Base-by-base conservation (phyloP, 2,329 filamentous ascomycete genomes). In the Cytospora piceicola region DNA sequence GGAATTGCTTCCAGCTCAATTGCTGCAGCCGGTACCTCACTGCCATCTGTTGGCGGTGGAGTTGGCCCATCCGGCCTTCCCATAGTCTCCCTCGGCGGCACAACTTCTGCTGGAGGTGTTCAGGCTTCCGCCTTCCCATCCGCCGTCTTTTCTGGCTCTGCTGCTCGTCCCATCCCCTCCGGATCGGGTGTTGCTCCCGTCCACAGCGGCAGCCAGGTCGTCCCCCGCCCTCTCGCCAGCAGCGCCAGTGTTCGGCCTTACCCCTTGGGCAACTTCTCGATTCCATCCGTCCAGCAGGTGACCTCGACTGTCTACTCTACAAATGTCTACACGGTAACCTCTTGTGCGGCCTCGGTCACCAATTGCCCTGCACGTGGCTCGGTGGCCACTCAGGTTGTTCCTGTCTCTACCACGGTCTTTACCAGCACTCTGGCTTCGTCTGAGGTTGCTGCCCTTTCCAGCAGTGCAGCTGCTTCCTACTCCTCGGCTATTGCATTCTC, bases 331-430 rank as follows among this genome's bases (percentile, higher is more conserved):
- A 68, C 69, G 3, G 69, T 72, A 2, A 72, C 72, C 2, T 70
- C 64, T 29, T 73, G 70, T 67, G 73, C 71, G 1, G 67, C 70
- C 0, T 51, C 62, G n/a, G 64, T 71, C 3, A 65, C 70, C 4
- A 72, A 74, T 68, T 74, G 73, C 66, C 73, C 73, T 6, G 68
- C 68, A 2, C 56, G 64, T 11, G 63, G 58, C 52, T 57, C 61
- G 9, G 27, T 71, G 17, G 69, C 71, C 52, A 68, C 69, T 27
- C 61, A 70, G 62, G 54, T 72, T 15, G 57, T 68, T 39, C 63
- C 66, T 14, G 27, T 62, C 1, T 70, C 69, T 8, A 68, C 65
- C 4, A 59, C 69, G 2, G 61, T 68, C 24, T 64, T 54, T 24
- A 63, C 56, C 5, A 42, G 29, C 32, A 65, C 63, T 22, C 53